Evolutionary conservation across 768 basidiomycete genomes (phyloP).

Genomic region (Boletus rubroflammeus): DNA sequence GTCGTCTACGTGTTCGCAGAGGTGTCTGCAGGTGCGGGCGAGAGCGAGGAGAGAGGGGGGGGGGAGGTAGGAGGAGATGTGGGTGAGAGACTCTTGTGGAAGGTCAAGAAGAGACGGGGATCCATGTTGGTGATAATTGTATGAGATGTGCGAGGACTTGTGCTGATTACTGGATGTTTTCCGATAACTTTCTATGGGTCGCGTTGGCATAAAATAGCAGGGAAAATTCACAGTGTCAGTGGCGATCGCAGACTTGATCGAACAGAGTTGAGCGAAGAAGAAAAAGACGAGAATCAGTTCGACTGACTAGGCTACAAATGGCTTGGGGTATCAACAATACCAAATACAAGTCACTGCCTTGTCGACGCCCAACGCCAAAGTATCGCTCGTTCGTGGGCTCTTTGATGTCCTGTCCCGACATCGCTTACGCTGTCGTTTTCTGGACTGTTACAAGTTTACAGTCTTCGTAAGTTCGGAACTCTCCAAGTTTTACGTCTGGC

Average conservation of each 20-base stretch:
- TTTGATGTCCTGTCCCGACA: background rate
- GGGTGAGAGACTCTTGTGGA: constrained; percentile 70
- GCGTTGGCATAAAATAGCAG: constrained; percentile 66
- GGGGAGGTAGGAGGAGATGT: constrained; percentile 69
- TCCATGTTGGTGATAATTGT: constrained; percentile 48
- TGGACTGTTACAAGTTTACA: no score
- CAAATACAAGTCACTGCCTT: background rate
- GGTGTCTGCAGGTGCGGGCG: constrained; percentile 45
- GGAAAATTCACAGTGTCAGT: constrained; percentile 6
- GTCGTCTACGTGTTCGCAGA: constrained; percentile 65
- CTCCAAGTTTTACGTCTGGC: no score
- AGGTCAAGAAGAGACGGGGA: constrained; percentile 41
- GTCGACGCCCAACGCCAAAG: background rate
- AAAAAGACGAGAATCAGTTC: background rate
- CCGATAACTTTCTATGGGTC: constrained; percentile 39
- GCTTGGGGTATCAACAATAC: background rate
- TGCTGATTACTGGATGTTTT: constrained; percentile 34
- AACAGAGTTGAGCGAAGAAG: constrained; percentile 5
- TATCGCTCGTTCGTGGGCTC: background rate
- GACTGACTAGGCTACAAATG: no score
- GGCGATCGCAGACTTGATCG: constrained; percentile 26
- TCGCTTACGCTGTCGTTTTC: no score
- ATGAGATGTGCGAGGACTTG: constrained; percentile 26
- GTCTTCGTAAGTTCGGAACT: no score
- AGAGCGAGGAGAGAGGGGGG: constrained; percentile 61